A percentile compares a stretch with the other conserved stretches of the same genome.
These are phyloP conservation scores for Leptomonas pyrrhocoris DNA, from an alignment of 208 protist species.

Conservation along the genomic window DNA sequence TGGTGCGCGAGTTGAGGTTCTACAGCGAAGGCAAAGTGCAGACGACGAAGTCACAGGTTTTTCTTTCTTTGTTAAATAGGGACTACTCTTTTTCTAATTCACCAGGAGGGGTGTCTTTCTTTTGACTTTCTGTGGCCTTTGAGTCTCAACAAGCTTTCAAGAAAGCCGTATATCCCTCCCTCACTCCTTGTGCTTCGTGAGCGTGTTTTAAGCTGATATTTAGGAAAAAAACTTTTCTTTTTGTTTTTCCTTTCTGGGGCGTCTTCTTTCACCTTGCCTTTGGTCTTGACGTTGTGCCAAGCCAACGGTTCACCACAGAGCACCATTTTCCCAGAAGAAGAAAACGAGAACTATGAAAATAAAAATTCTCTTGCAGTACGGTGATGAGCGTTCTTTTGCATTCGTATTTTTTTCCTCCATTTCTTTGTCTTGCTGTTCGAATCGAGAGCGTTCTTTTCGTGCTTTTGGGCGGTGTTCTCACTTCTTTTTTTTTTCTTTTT, in stretches of 20 bases:
- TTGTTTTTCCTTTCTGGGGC: not conserved
- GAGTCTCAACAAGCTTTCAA: too few relatives aligned
- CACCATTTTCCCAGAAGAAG: too few relatives aligned
- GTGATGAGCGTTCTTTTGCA: not conserved
- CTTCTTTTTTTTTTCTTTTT: slow-evolving; percentile 19
- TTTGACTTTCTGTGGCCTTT: too few relatives aligned
- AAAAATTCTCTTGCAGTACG: not conserved
- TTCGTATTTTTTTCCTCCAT: slow-evolving; percentile 3
- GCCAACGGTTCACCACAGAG: too few relatives aligned
- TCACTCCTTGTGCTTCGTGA: not conserved
- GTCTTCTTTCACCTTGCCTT: not conserved
- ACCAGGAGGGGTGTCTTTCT: too few relatives aligned
- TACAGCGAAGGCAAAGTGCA: too few relatives aligned
- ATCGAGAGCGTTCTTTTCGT: not conserved
- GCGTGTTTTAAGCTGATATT: not conserved
- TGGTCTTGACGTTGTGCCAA: not conserved
- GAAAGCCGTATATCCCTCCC: not conserved
- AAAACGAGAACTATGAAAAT: too few relatives aligned
- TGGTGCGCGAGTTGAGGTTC: too few relatives aligned
- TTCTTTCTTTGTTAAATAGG: too few relatives aligned
- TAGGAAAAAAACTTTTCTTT: not conserved
- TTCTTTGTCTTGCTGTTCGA: not conserved
- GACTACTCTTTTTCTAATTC: too few relatives aligned
- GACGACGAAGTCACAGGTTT: too few relatives aligned
- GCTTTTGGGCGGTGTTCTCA: not conserved